phyloP scores from a whole-genome alignment of 805 yeast species.

The Sporopachydermia quercuum region DNA sequence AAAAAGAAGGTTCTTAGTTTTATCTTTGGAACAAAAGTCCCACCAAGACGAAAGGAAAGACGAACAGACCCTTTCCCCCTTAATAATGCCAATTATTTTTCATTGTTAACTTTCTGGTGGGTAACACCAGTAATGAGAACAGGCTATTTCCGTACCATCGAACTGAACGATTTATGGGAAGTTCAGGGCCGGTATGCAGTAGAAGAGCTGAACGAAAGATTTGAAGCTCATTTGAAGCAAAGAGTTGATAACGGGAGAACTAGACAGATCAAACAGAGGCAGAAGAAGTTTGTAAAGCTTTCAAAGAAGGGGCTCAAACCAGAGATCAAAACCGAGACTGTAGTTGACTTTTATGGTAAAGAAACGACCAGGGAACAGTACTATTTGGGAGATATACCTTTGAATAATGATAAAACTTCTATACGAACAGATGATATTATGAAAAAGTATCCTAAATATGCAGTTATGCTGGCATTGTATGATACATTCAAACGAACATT shows the following conservation, averaged over 20 bases:
- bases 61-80: too few relatives aligned
- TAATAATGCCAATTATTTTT: too few relatives aligned
- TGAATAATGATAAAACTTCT: too few relatives aligned
- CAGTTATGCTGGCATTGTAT: constrained; percentile 19
- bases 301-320: constrained; percentile 14
- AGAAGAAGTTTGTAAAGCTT: constrained; percentile 8
- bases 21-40: too few relatives aligned
- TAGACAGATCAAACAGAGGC: constrained; percentile 19
- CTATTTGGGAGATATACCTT: too few relatives aligned
- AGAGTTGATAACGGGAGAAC: too few relatives aligned
- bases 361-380: too few relatives aligned
- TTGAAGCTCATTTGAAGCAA: constrained; percentile 21
- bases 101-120: too few relatives aligned
- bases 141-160: constrained; percentile 62
- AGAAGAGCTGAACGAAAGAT: constrained; percentile 25
- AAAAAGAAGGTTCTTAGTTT: too few relatives aligned
- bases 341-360: too few relatives aligned
- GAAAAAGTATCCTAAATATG: constrained; percentile 13
- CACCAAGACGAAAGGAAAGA: too few relatives aligned
- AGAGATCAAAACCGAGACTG: constrained; percentile 13
- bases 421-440: too few relatives aligned
- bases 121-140: constrained; percentile 42
- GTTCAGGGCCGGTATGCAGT: constrained; percentile 28
- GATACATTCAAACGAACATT: constrained; percentile 20
- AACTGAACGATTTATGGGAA: constrained; percentile 43